phyloP scores from a whole-genome alignment of 805 yeast genomes.

The Saccharomycopsis schoenii region DNA sequence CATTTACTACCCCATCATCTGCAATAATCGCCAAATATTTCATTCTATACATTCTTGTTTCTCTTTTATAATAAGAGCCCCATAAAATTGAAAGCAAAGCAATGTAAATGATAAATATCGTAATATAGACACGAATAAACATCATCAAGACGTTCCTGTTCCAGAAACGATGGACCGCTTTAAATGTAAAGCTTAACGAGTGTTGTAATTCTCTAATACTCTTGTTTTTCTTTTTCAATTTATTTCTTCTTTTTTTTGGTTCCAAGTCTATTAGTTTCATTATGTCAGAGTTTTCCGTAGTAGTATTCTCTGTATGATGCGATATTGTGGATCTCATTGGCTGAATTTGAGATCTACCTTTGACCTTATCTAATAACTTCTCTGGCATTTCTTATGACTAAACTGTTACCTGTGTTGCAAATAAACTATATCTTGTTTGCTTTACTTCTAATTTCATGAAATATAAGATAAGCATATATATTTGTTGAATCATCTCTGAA shows the following conservation, averaged over 20 bases:
- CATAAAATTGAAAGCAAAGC: conserved; percentile 13
- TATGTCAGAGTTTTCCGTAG: neutral
- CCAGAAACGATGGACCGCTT: conserved; percentile 9
- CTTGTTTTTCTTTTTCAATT: neutral
- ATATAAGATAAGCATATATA: neutral
- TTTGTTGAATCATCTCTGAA: neutral
- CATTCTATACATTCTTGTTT: conserved; percentile 4
- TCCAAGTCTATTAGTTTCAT: neutral
- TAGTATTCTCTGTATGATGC: neutral
- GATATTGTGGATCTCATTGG: neutral
- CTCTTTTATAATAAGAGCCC: conserved; percentile 12
- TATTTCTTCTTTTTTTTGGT: neutral
- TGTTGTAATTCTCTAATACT: neutral
- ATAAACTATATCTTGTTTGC: too few species aligned
- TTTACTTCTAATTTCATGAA: too few species aligned
- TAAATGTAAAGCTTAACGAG: neutral
- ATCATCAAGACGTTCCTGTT: conserved; percentile 9
- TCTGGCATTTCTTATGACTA: neutral
- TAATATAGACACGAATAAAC: conserved; percentile 9
- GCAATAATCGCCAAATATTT: conserved; percentile 8
- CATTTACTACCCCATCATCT: conserved; percentile 3
- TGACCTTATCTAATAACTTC: neutral
- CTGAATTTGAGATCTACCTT: neutral
- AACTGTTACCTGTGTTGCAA: too few species aligned
- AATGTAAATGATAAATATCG: conserved; percentile 9